These are phyloP conservation scores for Lenzites betulinus DNA, from an alignment of 768 basidiomycete species.

Conservation along the genomic window DNA sequence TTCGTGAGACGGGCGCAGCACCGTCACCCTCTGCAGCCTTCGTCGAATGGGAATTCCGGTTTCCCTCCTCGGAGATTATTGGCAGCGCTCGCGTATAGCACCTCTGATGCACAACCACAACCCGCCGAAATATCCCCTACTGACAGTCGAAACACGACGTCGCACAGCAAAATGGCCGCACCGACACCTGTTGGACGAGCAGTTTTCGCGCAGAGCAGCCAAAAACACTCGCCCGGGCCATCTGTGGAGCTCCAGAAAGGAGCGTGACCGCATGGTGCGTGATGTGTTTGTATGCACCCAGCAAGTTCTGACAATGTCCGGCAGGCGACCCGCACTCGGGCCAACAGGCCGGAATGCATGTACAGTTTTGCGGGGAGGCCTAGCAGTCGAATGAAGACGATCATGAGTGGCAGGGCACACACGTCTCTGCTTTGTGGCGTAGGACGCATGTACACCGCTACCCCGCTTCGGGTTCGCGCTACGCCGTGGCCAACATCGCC, in stretches of 20 bases:
- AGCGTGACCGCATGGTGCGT: background rate
- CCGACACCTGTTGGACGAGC: background rate
- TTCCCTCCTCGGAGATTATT: conserved; percentile 9
- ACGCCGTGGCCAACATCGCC: background rate
- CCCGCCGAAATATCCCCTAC: background rate
- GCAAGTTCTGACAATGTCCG: background rate
- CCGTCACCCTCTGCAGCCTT: background rate
- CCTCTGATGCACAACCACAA: background rate
- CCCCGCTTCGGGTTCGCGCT: background rate
- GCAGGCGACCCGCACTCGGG: background rate
- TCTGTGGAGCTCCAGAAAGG: background rate
- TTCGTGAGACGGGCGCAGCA: background rate
- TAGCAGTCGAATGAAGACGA: conserved; percentile 7
- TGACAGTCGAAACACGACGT: background rate
- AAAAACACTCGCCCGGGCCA: background rate
- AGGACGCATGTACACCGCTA: background rate
- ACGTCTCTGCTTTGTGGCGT: background rate
- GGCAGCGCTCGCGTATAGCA: background rate
- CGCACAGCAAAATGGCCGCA: conserved; percentile 9
- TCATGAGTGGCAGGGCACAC: background rate
- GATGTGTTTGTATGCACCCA: too few relatives aligned
- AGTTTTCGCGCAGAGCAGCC: background rate
- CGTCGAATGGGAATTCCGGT: background rate
- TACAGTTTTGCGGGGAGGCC: background rate
- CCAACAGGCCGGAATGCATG: background rate